Evolutionary conservation across 2,329 filamentous ascomycete species (phyloP).

Genomic region (Thielaviopsis ethacetica): DNA sequence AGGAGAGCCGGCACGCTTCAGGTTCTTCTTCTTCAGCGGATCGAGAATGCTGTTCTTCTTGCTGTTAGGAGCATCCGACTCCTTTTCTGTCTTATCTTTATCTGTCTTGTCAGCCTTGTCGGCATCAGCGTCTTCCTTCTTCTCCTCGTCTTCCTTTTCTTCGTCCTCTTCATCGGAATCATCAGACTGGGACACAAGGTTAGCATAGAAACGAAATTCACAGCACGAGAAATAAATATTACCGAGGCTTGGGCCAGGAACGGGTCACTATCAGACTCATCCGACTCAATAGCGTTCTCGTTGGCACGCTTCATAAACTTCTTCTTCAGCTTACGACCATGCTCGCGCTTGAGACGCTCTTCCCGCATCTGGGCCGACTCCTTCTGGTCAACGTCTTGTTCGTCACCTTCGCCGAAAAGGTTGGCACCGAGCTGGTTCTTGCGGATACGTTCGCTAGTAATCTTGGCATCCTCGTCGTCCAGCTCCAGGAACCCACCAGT

Average conservation of each 20-base stretch:
- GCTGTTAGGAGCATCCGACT: constrained; percentile 37
- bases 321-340: constrained; percentile 66
- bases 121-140: constrained; percentile 38
- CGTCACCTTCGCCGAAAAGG: constrained; percentile 54
- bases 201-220: neutral
- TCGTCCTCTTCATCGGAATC: constrained; percentile 25
- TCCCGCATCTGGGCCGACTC: constrained; percentile 53
- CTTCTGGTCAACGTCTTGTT: constrained; percentile 58
- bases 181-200: constrained; percentile 4
- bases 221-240: constrained; percentile 10
- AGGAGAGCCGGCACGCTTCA: constrained; percentile 77
- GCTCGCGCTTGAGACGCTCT: constrained; percentile 49
- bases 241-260: constrained; percentile 21
- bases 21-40: constrained; percentile 40
- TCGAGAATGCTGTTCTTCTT: constrained; percentile 29
- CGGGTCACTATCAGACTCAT: constrained; percentile 31
- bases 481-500: constrained; percentile 58
- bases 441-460: constrained; percentile 55
- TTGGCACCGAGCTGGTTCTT: constrained; percentile 77
- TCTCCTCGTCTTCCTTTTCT: constrained; percentile 39
- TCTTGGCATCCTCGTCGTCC: constrained; percentile 65
- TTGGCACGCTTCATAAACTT: constrained; percentile 72
- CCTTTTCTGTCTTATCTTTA: constrained; percentile 44
- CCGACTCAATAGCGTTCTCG: constrained; percentile 71
- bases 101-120: constrained; percentile 36